Evolutionary conservation across 495 filamentous ascomycete genomes (phyloP).

Genomic region (Penicillium mononematosum): DNA sequence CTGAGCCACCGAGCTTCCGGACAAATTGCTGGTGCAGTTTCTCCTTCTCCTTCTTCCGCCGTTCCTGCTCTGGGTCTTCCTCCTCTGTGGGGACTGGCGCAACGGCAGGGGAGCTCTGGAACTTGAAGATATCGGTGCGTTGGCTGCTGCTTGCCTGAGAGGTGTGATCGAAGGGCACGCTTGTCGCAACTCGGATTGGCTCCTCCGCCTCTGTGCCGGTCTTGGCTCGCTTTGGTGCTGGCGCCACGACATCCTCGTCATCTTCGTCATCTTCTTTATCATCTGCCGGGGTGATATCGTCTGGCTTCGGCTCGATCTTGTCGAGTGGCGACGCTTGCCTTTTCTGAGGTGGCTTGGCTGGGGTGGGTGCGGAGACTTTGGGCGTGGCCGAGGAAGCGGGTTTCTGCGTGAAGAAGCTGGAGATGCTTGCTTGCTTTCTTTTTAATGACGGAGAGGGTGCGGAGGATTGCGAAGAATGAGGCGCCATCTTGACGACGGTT

Average conservation of each 20-base stretch:
- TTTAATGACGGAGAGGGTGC: constrained; percentile 41
- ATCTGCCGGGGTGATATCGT: constrained; percentile 14
- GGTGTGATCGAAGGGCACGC: constrained; percentile 11
- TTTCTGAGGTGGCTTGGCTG: constrained; percentile 18
- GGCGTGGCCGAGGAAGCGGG: constrained; percentile 30
- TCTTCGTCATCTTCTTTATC: constrained; percentile 33
- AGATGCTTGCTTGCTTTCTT: constrained; percentile 76
- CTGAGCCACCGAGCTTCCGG: constrained; percentile 80
- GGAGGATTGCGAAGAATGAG: constrained; percentile 42
- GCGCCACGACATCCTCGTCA: constrained; percentile 42
- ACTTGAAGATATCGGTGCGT: constrained; percentile 42
- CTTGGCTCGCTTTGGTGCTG: constrained; percentile 41
- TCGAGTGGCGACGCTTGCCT: constrained; percentile 16
- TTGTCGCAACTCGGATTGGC: constrained; percentile 14
- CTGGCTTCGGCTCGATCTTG: constrained; percentile 19
- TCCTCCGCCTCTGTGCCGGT: constrained; percentile 19
- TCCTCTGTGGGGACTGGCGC: constrained; percentile 15
- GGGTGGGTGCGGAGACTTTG: constrained; percentile 12
- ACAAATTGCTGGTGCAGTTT: constrained; percentile 84
- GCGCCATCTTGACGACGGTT: constrained; percentile 28
- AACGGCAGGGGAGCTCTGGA: constrained; percentile 38
- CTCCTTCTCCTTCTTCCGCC: constrained; percentile 54
- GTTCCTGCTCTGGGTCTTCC: constrained; percentile 49
- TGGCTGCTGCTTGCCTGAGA: constrained; percentile 30
- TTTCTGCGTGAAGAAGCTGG: constrained; percentile 79